These are phyloP conservation scores for Vitis hybrid DNA, from an alignment of 177 flowering plant genomes.

Conservation along the genomic window DNA sequence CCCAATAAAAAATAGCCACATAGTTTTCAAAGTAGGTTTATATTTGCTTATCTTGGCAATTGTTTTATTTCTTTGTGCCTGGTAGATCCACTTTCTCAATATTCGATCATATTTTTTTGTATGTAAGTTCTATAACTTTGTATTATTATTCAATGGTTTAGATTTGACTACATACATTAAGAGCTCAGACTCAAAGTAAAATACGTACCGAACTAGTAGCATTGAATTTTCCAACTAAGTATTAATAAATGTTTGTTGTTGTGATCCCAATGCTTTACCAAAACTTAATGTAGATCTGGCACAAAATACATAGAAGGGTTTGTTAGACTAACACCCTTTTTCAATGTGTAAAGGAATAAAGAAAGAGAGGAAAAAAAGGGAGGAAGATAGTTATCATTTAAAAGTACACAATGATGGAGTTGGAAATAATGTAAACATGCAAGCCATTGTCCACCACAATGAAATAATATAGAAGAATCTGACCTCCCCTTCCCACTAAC, in stretches of 20 bases:
- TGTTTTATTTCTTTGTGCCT: too few relatives aligned
- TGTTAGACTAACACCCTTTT: background rate
- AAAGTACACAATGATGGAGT: conserved; percentile 16
- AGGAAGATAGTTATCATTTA: conserved; percentile 12
- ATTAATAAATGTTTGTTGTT: background rate
- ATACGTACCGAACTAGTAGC: too few relatives aligned
- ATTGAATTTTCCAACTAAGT: background rate
- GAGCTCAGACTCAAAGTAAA: too few relatives aligned
- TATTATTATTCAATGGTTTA: too few relatives aligned
- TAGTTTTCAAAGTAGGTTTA: too few relatives aligned
- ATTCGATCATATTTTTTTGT: too few relatives aligned
- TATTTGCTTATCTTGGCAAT: too few relatives aligned
- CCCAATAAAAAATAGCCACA: too few relatives aligned
- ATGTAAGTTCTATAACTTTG: too few relatives aligned
- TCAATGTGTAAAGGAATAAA: too few relatives aligned
- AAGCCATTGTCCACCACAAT: conserved; percentile 17
- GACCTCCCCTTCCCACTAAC: conserved; percentile 1
- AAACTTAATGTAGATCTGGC: background rate
- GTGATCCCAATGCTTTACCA: conserved; percentile 1
- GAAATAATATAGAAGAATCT: conserved; percentile 13
- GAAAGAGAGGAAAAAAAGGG: background rate
- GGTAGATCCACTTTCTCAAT: too few relatives aligned
- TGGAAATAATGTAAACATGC: conserved; percentile 21
- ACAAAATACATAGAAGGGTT: background rate
- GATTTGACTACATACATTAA: too few relatives aligned